Conservation (phyloP, 148 eudicot genomes). For the Rhododendron simsii region DNA sequence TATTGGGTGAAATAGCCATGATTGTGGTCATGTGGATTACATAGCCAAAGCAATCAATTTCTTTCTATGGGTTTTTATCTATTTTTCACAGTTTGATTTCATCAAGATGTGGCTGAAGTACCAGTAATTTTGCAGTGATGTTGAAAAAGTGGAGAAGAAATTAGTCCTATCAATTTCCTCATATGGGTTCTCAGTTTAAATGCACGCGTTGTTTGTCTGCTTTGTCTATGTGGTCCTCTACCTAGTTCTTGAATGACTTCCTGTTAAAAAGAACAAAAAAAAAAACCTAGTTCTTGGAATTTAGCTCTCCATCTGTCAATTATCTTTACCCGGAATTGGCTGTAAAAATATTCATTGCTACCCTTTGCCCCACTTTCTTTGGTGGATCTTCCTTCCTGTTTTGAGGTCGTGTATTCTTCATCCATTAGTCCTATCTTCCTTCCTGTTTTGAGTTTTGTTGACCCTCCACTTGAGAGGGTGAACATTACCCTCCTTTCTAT, state of each 20-base stretch:
- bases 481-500: too few relatives aligned
- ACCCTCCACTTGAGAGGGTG: too few relatives aligned
- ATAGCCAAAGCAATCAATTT: background rate
- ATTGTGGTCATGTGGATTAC: background rate
- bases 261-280: too few relatives aligned
- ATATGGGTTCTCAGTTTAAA: background rate
- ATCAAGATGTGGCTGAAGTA: background rate
- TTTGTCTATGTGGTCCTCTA: background rate
- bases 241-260: background rate
- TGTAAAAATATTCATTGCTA: background rate
- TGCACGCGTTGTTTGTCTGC: background rate
- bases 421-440: too few relatives aligned
- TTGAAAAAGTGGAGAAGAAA: background rate
- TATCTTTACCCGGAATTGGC: slow-evolving; percentile 8
- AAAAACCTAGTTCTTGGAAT: background rate
- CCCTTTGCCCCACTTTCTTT: background rate
- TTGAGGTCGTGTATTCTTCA: background rate
- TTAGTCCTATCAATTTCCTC: background rate
- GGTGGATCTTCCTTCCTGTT: background rate
- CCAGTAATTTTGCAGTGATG: too few relatives aligned
- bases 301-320: background rate
- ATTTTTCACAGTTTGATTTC: background rate
- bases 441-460: too few relatives aligned
- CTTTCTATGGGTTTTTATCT: background rate
- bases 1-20: background rate